These are phyloP conservation scores for Trypanosoma melophagium DNA, from an alignment of 208 protist genomes.

Conservation along the genomic window DNA sequence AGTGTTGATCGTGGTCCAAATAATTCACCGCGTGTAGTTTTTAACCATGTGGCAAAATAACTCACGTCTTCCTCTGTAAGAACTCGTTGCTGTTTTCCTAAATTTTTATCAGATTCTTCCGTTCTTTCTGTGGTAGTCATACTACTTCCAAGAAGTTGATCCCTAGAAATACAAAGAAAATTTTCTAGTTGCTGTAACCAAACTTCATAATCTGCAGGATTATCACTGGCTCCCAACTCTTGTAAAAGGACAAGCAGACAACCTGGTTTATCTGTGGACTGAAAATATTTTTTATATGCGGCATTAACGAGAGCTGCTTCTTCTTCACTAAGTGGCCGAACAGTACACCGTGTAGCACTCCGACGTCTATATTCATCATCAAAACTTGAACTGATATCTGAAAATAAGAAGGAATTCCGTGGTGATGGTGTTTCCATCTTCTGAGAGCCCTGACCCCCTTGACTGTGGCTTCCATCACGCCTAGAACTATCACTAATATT, in stretches of 20 bases:
- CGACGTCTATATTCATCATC: background rate
- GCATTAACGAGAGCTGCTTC: background rate
- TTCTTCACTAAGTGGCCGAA: background rate
- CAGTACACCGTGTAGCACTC: background rate
- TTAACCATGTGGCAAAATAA: conserved; percentile 21
- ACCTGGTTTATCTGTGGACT: background rate
- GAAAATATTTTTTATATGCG: conserved; percentile 1
- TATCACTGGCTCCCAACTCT: conserved; percentile 2
- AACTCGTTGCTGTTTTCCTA: conserved; percentile 1
- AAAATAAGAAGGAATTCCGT: background rate
- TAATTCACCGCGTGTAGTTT: conserved; percentile 4
- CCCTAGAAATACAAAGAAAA: conserved; percentile 13
- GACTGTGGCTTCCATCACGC: background rate
- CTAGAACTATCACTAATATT: background rate
- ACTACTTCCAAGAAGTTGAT: conserved; percentile 1
- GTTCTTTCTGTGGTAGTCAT: background rate
- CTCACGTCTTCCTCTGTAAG: conserved; percentile 22
- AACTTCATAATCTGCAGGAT: background rate
- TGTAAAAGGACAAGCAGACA: conserved; percentile 18
- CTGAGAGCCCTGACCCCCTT: background rate
- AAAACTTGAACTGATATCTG: background rate
- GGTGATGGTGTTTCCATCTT: background rate
- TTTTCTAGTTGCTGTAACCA: conserved; percentile 9
- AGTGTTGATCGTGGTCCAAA: background rate
- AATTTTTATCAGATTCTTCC: background rate